Conservation (phyloP, 75 land plant genomes). For the Picea sitchensis region DNA sequence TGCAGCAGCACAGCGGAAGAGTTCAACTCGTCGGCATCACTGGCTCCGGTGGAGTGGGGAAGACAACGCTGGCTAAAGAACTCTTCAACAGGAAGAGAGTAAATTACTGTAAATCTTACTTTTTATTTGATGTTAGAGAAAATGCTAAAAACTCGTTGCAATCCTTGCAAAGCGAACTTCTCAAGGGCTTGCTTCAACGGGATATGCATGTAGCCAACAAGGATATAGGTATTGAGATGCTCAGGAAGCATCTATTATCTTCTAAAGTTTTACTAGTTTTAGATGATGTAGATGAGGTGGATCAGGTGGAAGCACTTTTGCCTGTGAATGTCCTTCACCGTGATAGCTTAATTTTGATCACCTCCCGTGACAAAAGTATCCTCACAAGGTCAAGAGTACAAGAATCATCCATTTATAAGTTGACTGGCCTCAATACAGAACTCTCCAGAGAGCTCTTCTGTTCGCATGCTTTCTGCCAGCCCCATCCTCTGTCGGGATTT, state of each 20-base stretch:
- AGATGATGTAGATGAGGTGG: neutral
- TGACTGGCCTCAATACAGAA: neutral
- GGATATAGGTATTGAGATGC: neutral
- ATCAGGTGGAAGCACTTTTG: neutral
- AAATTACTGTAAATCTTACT: neutral
- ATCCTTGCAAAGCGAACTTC: neutral
- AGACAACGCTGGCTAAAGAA: slow-evolving; percentile 1
- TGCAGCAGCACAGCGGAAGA: neutral
- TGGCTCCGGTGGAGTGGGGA: neutral
- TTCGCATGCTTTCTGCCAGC: neutral
- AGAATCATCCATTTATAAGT: neutral
- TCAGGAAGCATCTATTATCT: neutral
- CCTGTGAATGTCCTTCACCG: neutral
- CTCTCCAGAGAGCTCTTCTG: neutral
- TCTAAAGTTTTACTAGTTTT: neutral
- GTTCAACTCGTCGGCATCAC: neutral
- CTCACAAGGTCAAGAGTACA: neutral
- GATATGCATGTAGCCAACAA: neutral
- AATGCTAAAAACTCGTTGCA: neutral
- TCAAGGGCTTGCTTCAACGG: neutral
- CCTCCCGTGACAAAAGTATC: neutral
- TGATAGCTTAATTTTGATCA: neutral
- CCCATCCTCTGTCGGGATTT: neutral
- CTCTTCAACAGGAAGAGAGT: neutral
- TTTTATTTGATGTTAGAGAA: neutral